phyloP scores from a whole-genome alignment of 2,329 filamentous ascomycete genomes.

The Fusarium sp. region DNA sequence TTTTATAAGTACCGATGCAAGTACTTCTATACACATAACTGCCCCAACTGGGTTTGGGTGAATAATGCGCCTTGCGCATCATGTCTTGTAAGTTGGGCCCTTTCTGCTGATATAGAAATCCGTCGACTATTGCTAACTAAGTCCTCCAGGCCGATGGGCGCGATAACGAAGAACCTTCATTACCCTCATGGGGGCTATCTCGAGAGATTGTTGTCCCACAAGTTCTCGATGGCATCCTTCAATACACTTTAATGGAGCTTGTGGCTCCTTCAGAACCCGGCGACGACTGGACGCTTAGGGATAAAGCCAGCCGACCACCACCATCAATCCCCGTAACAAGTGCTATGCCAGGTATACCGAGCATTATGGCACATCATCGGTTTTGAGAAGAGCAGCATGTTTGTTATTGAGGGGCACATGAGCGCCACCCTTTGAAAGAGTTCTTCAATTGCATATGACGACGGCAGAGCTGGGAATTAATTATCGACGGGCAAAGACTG shows the following conservation, averaged over 20 bases:
- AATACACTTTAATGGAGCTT: conserved; percentile 64
- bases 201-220: conserved; percentile 62
- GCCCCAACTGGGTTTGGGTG: conserved; percentile 68
- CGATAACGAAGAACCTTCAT: conserved; percentile 56
- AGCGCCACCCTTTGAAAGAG: conserved; percentile 20
- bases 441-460: conserved; percentile 25
- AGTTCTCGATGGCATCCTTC: conserved; percentile 60
- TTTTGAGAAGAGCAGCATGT: conserved; percentile 39
- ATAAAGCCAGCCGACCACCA: conserved; percentile 49
- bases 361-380: conserved; percentile 45
- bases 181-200: conserved; percentile 50
- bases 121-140: conserved; percentile 30
- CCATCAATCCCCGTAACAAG: conserved; percentile 50
- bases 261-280: conserved; percentile 55
- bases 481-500: conserved; percentile 32
- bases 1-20: conserved; percentile 69
- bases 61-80: conserved; percentile 63
- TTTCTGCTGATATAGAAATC: neutral
- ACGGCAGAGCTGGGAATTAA: conserved; percentile 39
- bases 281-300: conserved; percentile 56
- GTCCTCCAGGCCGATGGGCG: conserved; percentile 63
- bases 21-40: conserved; percentile 66
- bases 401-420: conserved; percentile 27
- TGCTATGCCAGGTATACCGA: conserved; percentile 47
- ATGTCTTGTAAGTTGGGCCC: conserved; percentile 60